Conservation (phyloP, 768 basidiomycete species). For the Boletus sp. region DNA sequence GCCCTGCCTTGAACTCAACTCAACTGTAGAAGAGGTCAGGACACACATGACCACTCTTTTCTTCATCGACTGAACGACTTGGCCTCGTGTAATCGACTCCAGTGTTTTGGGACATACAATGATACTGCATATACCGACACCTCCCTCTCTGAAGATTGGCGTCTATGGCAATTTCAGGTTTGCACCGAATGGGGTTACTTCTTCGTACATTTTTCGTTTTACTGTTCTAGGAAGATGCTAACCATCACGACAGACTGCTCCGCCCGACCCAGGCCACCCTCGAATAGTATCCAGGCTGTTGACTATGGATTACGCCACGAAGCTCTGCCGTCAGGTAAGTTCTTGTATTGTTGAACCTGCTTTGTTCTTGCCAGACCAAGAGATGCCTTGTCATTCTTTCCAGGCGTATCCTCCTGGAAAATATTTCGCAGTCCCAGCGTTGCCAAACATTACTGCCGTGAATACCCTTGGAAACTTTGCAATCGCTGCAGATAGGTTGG, state of each 20-base stretch:
- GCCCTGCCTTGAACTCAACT: slow-evolving; percentile 47
- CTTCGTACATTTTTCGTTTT: slow-evolving; percentile 44
- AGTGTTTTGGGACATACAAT: slow-evolving; percentile 89
- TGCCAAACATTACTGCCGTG: slow-evolving; percentile 81
- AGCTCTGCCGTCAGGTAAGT: slow-evolving; percentile 63
- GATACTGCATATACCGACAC: slow-evolving; percentile 62
- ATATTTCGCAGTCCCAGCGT: slow-evolving; percentile 63
- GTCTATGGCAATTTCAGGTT: slow-evolving; percentile 87
- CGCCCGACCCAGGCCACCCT: slow-evolving; percentile 65
- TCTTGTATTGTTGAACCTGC: background rate
- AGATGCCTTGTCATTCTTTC: background rate
- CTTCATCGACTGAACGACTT: background rate
- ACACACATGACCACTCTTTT: background rate
- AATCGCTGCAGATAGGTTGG: slow-evolving; percentile 76
- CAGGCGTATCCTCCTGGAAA: slow-evolving; percentile 80
- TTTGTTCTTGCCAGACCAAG: background rate
- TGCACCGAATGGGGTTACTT: slow-evolving; percentile 98
- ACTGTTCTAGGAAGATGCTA: background rate
- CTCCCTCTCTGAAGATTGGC: slow-evolving; percentile 72
- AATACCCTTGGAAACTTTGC: slow-evolving; percentile 84
- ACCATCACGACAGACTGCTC: slow-evolving; percentile 54
- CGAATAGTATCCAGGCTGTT: slow-evolving; percentile 79
- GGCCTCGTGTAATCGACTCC: background rate
- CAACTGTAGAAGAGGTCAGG: slow-evolving; percentile 50
- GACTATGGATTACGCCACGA: slow-evolving; percentile 67